Evolutionary conservation across 2,329 filamentous ascomycete genomes (phyloP), one percentile per base, ranked within the genome.

Genomic region (Acrocalymma vagum): DNA sequence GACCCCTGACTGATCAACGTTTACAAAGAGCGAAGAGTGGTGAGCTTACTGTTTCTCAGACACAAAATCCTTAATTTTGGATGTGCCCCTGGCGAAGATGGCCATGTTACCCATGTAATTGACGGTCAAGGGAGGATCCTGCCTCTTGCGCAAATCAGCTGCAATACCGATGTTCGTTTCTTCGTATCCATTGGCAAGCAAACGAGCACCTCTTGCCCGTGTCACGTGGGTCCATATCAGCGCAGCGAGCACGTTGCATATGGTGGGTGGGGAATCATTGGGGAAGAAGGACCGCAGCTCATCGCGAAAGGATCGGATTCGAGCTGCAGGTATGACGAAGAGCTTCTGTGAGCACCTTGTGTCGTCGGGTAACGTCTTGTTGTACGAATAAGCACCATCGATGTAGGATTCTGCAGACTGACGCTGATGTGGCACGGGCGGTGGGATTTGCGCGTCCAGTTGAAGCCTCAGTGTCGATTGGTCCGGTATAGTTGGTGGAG

Each of bases 141-240:
- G 53, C 14, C 62, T 51, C 36, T 45, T 55, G 28, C 65, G 62
- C 23, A 62, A 22, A 23, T 69, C 62, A 7, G 58, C 62, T 11
- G 63, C 60, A 20, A 67, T 62, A 3, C 59, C 63, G 20, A 62
- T 42, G 13, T 53, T 63, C 2, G 63, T 62, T 27, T 58, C 39
- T 11, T 54, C 44, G 27, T 59, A 29, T 3, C 48, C 49, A 27
- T 43, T 48, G n/a, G 50, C 28, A 11, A 36, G 28, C 25, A 64
- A 32, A 29, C 60, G 54, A 4, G 31, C 26, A 26, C 53, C 56
- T 48, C 65, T 55, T 30, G 65, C 63, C 13, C 65, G 59, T 28
- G 63, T 67, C 22, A 65, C 53, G 26, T 67, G 62, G n/a, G 62
- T 65, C 65, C 65, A 69, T 9, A 67, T 52, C 20, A 69, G 36